A percentile compares a stretch with the other conserved stretches of the same genome.
Evolutionary conservation across 768 basidiomycete genomes (phyloP).

Genomic region (Amanita pseudoporphyria): DNA sequence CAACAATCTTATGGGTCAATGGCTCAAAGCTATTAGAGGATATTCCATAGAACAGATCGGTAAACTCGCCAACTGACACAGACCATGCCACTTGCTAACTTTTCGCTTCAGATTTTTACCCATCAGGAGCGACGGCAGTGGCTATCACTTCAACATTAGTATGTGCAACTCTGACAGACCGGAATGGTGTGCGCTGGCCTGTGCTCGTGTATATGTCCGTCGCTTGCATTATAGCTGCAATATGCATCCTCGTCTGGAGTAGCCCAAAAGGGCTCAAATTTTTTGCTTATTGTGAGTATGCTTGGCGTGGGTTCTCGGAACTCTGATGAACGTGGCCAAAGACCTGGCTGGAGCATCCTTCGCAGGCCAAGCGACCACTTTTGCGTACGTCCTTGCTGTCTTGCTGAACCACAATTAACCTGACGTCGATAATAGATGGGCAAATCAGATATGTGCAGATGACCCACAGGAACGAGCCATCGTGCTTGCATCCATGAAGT

Average conservation of each 20-base stretch:
- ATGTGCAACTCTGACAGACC: constrained; percentile 57
- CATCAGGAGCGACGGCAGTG: constrained; percentile 55
- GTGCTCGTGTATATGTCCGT: constrained; percentile 55
- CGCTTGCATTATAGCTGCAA: constrained; percentile 41
- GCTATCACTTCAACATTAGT: constrained; percentile 54
- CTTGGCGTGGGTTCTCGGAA: background rate
- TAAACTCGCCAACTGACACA: constrained; percentile 14
- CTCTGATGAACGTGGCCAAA: constrained; percentile 12
- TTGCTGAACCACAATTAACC: background rate
- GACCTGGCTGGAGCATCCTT: constrained; percentile 59
- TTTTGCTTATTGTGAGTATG: constrained; percentile 58
- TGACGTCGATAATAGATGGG: constrained; percentile 50
- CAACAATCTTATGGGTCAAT: constrained; percentile 68
- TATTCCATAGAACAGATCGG: constrained; percentile 57
- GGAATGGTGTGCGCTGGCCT: constrained; percentile 46
- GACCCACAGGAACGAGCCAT: constrained; percentile 62
- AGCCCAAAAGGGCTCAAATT: constrained; percentile 56
- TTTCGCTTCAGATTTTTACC: constrained; percentile 29
- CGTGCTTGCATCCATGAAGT: constrained; percentile 75
- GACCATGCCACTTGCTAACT: background rate
- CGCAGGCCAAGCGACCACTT: constrained; percentile 69
- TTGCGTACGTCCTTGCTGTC: constrained; percentile 37
- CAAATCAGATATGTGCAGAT: constrained; percentile 67
- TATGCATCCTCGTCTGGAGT: constrained; percentile 53
- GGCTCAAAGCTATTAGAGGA: constrained; percentile 51